Conservation (phyloP, 768 basidiomycete genomes). For the Myochromella boudieri region DNA sequence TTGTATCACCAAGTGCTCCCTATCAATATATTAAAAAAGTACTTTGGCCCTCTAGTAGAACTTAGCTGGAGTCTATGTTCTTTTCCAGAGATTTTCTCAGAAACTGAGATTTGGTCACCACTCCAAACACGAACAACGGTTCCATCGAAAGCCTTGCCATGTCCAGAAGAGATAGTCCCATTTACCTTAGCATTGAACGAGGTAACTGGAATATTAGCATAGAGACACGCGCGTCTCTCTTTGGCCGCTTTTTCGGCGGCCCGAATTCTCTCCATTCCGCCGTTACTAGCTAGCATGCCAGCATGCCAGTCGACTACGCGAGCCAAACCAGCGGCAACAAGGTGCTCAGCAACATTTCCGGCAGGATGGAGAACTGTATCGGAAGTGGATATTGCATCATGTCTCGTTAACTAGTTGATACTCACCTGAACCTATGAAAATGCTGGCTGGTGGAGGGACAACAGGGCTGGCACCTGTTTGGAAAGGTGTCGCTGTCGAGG, state of each 20-base stretch:
- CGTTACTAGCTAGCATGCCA: constrained; percentile 82
- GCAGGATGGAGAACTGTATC: constrained; percentile 79
- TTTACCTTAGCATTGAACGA: constrained; percentile 47
- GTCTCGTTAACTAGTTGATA: not conserved
- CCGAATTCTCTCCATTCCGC: constrained; percentile 86
- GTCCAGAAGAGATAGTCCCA: constrained; percentile 41
- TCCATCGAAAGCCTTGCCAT: constrained; percentile 67
- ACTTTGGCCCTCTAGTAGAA: constrained; percentile 87
- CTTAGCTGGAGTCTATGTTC: constrained; percentile 87
- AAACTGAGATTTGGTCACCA: constrained; percentile 85
- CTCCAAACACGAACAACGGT: constrained; percentile 88
- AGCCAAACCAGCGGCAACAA: constrained; percentile 83
- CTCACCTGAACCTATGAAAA: constrained; percentile 87
- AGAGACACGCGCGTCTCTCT: constrained; percentile 69
- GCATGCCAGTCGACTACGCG: constrained; percentile 98
- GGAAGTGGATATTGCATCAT: constrained; percentile 6
- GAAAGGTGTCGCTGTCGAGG: constrained; percentile 77
- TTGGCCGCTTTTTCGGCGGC: constrained; percentile 81
- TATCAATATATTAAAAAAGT: constrained; percentile 13
- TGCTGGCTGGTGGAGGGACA: constrained; percentile 67
- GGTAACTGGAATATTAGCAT: constrained; percentile 51
- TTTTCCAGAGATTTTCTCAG: constrained; percentile 67
- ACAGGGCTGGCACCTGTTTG: constrained; percentile 53
- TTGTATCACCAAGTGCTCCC: no score
- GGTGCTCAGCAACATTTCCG: constrained; percentile 91